Evolutionary conservation across 306 rosid genomes (phyloP).

Genomic region (Nissolia schottii): DNA sequence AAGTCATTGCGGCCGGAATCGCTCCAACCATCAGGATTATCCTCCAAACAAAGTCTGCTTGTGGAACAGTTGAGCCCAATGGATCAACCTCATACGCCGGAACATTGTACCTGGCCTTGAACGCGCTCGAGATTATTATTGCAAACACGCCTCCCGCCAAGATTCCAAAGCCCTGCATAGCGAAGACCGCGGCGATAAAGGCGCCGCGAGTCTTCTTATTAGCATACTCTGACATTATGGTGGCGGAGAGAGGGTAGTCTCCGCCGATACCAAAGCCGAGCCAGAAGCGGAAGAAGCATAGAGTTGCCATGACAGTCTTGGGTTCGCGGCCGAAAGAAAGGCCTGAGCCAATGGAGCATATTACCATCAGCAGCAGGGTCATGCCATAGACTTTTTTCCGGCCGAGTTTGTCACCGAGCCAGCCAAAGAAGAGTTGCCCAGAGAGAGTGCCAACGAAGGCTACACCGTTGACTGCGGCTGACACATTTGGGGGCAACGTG

Average conservation of each 20-base stretch:
- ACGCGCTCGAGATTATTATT: background rate
- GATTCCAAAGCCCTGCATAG: background rate
- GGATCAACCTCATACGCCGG: background rate
- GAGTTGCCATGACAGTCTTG: background rate
- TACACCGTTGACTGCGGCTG: constrained; percentile 73
- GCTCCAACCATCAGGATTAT: too few relatives aligned
- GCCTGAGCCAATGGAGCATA: background rate
- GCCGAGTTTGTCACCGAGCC: constrained; percentile 88
- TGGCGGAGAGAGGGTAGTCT: too few relatives aligned
- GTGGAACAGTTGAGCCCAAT: background rate
- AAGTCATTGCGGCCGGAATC: constrained; percentile 61
- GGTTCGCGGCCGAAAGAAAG: background rate
- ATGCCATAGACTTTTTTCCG: too few relatives aligned
- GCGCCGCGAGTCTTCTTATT: too few relatives aligned
- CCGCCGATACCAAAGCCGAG: background rate
- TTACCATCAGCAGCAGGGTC: background rate
- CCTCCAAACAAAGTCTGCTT: background rate
- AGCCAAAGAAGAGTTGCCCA: constrained; percentile 83
- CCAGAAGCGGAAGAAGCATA: background rate
- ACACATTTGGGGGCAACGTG: constrained; percentile 57
- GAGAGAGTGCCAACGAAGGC: constrained; percentile 65
- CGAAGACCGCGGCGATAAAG: background rate
- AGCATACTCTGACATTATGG: too few relatives aligned
- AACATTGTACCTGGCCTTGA: background rate
- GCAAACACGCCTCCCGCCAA: background rate